phyloP scores from a whole-genome alignment of 352 stramenopile species.

The Pythium guiyangense region DNA sequence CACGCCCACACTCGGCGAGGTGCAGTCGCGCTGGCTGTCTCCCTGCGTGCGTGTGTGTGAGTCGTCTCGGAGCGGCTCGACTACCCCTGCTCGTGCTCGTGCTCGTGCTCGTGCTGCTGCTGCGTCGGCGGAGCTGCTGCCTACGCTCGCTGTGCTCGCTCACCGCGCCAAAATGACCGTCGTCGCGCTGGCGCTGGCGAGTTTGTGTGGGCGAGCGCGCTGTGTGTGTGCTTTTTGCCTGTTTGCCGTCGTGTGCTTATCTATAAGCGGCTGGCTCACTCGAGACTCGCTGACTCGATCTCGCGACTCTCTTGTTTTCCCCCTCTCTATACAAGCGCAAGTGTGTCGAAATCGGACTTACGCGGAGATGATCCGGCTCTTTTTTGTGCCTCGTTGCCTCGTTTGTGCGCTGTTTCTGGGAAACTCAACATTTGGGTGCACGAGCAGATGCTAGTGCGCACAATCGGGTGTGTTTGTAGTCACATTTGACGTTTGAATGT shows the following conservation, averaged over 20 bases:
- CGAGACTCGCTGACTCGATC: conserved; percentile 1
- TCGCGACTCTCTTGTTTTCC: not conserved
- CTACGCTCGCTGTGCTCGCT: not conserved
- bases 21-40: no score
- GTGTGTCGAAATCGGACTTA: not conserved
- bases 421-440: not conserved
- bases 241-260: not conserved
- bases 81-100: no score
- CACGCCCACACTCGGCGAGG: no score
- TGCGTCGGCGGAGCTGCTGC: not conserved
- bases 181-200: not conserved
- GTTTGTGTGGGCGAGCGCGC: not conserved
- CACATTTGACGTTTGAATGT: not conserved
- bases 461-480: not conserved
- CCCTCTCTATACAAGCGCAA: not conserved
- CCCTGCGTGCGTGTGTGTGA: no score
- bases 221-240: not conserved
- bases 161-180: conserved; percentile 1
- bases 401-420: conserved; percentile 1
- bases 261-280: not conserved
- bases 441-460: no score
- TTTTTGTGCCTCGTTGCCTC: not conserved
- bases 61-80: no score
- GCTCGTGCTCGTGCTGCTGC: not conserved
- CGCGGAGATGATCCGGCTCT: not conserved